A percentile compares a stretch with the other conserved stretches of the same genome.
Conservation (phyloP, 2,329 filamentous ascomycete species). For the Trichoderma lentiforme region DNA sequence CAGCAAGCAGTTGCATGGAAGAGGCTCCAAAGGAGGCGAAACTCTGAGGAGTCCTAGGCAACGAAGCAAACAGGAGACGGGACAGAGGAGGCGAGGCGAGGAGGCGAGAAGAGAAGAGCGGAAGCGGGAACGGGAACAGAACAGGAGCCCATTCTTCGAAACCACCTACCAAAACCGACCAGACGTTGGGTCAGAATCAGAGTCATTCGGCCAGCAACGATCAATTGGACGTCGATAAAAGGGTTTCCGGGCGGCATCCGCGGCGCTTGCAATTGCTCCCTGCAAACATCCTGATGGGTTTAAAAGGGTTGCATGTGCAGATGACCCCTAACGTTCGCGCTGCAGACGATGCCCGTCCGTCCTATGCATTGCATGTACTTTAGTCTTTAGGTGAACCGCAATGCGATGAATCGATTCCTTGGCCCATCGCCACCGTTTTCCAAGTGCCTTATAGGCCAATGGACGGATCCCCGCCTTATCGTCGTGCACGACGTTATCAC, state of each 20-base stretch:
- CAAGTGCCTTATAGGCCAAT: slow-evolving; percentile 1
- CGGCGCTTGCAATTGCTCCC: slow-evolving; percentile 7
- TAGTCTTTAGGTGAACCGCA: not conserved
- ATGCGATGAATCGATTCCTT: slow-evolving; percentile 12
- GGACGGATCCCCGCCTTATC: slow-evolving; percentile 11
- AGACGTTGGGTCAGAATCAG: not conserved
- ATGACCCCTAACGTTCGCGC: slow-evolving; percentile 15
- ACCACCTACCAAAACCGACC: not conserved
- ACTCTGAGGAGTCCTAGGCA: not conserved
- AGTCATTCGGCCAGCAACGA: not conserved
- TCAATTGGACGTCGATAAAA: not conserved
- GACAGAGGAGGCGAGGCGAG: not conserved
- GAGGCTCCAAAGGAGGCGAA: not conserved
- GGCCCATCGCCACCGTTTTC: slow-evolving; percentile 12
- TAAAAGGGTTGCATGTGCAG: slow-evolving; percentile 17
- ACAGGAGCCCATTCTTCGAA: not conserved
- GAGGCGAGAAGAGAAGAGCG: not conserved
- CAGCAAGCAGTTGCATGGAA: not conserved
- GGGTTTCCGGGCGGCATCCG: slow-evolving; percentile 14
- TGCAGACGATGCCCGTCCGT: not conserved
- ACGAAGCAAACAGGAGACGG: not conserved
- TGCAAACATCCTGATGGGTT: not conserved
- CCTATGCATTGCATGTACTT: not conserved
- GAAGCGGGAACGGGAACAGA: not conserved
- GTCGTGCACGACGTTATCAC: slow-evolving; percentile 16